These are phyloP conservation scores for Pseudocercospora cruenta DNA, from an alignment of 2,329 filamentous ascomycete genomes.

Conservation along the genomic window DNA sequence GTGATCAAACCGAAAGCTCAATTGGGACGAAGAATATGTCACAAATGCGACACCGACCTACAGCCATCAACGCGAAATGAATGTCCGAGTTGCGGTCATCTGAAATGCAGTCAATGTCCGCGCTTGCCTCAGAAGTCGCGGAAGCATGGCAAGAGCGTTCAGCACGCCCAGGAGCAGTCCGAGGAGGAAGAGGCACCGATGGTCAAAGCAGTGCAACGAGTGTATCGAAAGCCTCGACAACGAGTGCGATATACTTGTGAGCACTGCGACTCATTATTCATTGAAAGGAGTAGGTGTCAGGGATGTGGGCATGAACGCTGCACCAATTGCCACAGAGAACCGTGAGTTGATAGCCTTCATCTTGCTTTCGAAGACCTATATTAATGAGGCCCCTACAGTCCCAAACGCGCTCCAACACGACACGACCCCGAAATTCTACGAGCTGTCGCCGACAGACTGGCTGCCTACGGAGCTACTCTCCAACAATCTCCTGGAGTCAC, in stretches of 20 bases:
- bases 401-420: slow-evolving; percentile 19
- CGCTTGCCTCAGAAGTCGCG: slow-evolving; percentile 67
- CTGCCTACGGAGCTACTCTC: slow-evolving; percentile 19
- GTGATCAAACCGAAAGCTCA: slow-evolving; percentile 69
- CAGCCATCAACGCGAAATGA: slow-evolving; percentile 8
- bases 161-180: slow-evolving; percentile 25
- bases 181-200: slow-evolving; percentile 34
- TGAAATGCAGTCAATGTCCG: slow-evolving; percentile 78
- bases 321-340: slow-evolving; percentile 57
- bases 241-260: slow-evolving; percentile 60
- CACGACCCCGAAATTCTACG: slow-evolving; percentile 28
- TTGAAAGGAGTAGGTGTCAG: slow-evolving; percentile 62
- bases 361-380: not conserved
- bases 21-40: slow-evolving; percentile 77
- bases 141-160: slow-evolving; percentile 39
- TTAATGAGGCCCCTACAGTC: slow-evolving; percentile 16
- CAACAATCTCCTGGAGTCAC: slow-evolving; percentile 10
- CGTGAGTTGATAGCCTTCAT: slow-evolving; percentile 41
- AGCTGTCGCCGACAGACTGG: slow-evolving; percentile 27
- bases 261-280: slow-evolving; percentile 63
- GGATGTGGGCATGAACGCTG: slow-evolving; percentile 21
- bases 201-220: slow-evolving; percentile 37
- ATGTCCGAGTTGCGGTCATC: slow-evolving; percentile 71
- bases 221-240: slow-evolving; percentile 50
- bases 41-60: slow-evolving; percentile 60